Conservation (phyloP, 495 filamentous ascomycete species). For the Viridothelium virens region DNA sequence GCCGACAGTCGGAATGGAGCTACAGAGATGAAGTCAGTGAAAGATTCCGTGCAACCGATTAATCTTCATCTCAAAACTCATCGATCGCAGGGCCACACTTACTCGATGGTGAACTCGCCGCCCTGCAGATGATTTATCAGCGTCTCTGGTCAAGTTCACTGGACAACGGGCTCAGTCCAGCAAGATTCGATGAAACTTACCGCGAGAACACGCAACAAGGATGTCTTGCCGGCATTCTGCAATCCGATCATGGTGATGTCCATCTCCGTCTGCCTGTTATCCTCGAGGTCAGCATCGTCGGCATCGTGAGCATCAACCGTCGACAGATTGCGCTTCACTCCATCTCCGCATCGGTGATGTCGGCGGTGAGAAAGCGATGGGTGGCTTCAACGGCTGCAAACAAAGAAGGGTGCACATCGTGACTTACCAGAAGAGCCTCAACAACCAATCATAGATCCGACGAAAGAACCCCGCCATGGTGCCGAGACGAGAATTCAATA, state of each 20-base stretch:
- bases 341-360: constrained; percentile 6
- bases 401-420: constrained; percentile 23
- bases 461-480: constrained; percentile 84
- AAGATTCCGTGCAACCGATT: background rate
- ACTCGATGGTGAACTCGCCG: constrained; percentile 98
- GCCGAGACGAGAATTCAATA: constrained; percentile 5
- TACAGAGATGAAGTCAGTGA: constrained; percentile 45
- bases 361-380: background rate
- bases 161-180: constrained; percentile 19
- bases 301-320: constrained; percentile 23
- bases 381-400: constrained; percentile 14
- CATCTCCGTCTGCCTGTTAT: constrained; percentile 89
- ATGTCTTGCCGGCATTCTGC: constrained; percentile 98
- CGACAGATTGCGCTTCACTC: constrained; percentile 2
- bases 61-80: too few species aligned
- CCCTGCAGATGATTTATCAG: constrained; percentile 50
- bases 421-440: constrained; percentile 94
- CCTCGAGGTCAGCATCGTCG: constrained; percentile 25
- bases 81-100: constrained; percentile 41
- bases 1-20: constrained; percentile 95
- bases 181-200: constrained; percentile 48
- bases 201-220: constrained; percentile 83
- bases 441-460: constrained; percentile 93
- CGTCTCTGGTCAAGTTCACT: constrained; percentile 22
- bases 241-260: constrained; percentile 99